Base-by-base conservation (phyloP, 2,329 filamentous ascomycete species). In the Botrytis paeoniae region DNA sequence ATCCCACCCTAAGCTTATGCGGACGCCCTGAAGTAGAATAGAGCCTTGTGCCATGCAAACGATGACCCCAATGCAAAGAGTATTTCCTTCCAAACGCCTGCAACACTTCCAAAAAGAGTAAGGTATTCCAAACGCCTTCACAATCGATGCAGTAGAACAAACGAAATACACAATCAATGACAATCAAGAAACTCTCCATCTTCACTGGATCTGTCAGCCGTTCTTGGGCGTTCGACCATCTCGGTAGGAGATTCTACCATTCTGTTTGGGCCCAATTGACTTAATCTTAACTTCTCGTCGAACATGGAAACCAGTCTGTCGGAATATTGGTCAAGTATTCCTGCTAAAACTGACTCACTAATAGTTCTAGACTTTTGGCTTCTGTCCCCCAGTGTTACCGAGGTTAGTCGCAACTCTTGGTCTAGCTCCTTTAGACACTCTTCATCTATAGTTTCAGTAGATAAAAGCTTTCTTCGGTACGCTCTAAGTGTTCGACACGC, bases 271-370 rank as follows among this genome's bases (percentile, higher is more conserved):
- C 76, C 76, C 41, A 76, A 61, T 70, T 75, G 76, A 35, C 76
- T 85, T 48, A 89, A 81, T 64, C 86, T 83, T 69, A 94, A 85
- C 80, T 92, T 92, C 81, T 93, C 90, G 76, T 94, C 92, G 62
- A 95, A 85, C 81, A 94, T 85, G 63, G 85, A 88, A 9, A 93
- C 89, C 65, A 95, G 83, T 74, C 89, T 86, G 78, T 93, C 91
- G 3, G 91, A 93, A 78, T 94, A 94, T 81, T 93, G 89, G 76
- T 94, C 92, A 12, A 95, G 83, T 62, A 94, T 82, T 68, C 89
- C 90, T 59, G 85, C 88, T 48, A 92, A 82, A 66, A 88, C 84
- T 29, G 85, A 86, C 78, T 90, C 89, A 75, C 86, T 88, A 80
- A 89, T 84, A 1, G 84, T 80, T 78, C 79, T 85, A 83, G 80